These are phyloP conservation scores for Gossypium raimondii DNA, from an alignment of 345 rosid species.

Conservation along the genomic window DNA sequence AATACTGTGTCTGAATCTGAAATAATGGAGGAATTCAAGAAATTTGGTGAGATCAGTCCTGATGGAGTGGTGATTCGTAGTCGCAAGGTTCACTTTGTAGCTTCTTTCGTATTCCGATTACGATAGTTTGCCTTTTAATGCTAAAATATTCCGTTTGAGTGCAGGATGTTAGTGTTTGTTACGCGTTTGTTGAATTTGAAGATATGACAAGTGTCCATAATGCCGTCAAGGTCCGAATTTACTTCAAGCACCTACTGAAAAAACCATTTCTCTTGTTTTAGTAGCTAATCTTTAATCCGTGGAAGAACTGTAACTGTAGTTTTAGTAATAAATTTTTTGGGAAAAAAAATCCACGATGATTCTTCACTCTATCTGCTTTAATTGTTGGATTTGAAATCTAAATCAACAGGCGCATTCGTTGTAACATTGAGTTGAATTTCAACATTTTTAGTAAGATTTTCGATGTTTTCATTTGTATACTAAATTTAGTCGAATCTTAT, in stretches of 20 bases:
- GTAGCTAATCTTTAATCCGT: not conserved
- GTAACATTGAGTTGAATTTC: not conserved
- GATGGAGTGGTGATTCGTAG: constrained; percentile 72
- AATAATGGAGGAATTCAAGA: constrained; percentile 63
- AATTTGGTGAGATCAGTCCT: constrained; percentile 50
- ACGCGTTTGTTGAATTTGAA: constrained; percentile 75
- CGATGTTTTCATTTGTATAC: not conserved
- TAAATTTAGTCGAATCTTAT: not conserved
- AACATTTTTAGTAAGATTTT: too few species aligned
- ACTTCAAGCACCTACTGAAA: not conserved
- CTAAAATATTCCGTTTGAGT: constrained; percentile 13
- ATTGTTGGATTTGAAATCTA: not conserved
- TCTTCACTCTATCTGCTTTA: not conserved
- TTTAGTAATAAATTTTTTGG: not conserved
- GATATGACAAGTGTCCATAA: constrained; percentile 52
- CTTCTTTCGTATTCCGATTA: not conserved
- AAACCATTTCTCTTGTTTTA: not conserved
- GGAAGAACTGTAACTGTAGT: not conserved
- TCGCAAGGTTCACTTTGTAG: constrained; percentile 46
- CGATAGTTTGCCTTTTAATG: not conserved
- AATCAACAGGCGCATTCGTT: not conserved
- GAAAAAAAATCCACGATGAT: not conserved
- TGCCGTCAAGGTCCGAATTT: constrained; percentile 49
- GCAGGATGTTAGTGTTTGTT: constrained; percentile 71
- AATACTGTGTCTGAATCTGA: constrained; percentile 52